Percentiles rank a stretch among this genome's conserved stretches.
These are phyloP conservation scores for Zarea fungicola DNA, from an alignment of 2,329 filamentous ascomycete genomes.

Conservation along the genomic window DNA sequence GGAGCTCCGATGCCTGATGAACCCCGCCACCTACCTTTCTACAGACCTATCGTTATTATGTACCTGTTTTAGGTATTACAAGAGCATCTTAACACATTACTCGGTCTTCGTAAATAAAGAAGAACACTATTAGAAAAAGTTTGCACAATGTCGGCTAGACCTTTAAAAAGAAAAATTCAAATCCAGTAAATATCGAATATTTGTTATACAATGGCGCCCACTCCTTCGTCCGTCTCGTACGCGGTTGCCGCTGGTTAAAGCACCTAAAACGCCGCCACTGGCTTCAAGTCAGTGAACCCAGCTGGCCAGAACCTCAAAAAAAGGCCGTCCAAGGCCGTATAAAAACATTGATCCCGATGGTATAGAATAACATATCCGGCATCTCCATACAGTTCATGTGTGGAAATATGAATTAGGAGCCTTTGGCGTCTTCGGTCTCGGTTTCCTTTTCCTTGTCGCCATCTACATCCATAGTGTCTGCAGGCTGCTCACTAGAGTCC, in stretches of 20 bases:
- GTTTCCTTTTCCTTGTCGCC: constrained; percentile 23
- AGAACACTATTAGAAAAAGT: too few relatives aligned
- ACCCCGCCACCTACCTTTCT: background rate
- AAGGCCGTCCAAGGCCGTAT: background rate
- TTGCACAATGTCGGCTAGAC: too few relatives aligned
- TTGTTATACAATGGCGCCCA: constrained; percentile 5
- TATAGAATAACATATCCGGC: background rate
- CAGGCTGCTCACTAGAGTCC: constrained; percentile 17
- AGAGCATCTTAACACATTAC: too few relatives aligned
- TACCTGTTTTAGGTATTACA: too few relatives aligned
- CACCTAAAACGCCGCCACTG: constrained; percentile 9
- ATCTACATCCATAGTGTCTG: constrained; percentile 32
- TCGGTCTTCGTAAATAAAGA: too few relatives aligned
- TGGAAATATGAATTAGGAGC: background rate
- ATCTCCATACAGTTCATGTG: background rate
- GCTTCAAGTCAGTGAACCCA: background rate
- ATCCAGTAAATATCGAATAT: background rate
- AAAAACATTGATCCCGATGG: background rate
- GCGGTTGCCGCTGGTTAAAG: background rate
- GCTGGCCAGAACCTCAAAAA: too few relatives aligned
- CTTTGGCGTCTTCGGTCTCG: background rate
- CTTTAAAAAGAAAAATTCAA: too few relatives aligned
- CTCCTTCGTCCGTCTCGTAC: background rate
- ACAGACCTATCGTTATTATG: too few relatives aligned
- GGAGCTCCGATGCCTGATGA: background rate